phyloP scores from a whole-genome alignment of 768 basidiomycete genomes.

The Inosperma sp. region DNA sequence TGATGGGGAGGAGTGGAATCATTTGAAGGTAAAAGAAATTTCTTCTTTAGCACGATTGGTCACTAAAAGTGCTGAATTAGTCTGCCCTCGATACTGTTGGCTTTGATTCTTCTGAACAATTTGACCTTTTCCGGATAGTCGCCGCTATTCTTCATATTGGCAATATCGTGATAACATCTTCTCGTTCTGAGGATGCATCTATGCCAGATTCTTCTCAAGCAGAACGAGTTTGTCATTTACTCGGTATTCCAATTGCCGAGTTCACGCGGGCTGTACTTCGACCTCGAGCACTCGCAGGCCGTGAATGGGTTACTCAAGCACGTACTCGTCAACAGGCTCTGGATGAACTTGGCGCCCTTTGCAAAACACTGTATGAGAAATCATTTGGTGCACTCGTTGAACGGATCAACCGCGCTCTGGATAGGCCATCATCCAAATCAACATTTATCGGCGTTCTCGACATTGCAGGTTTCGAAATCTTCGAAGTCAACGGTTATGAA shows the following conservation, averaged over 20 bases:
- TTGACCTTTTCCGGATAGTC: slow-evolving; percentile 90
- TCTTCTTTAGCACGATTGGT: background rate
- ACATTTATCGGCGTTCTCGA: slow-evolving; percentile 98
- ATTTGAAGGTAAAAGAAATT: slow-evolving; percentile 55
- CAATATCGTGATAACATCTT: slow-evolving; percentile 79
- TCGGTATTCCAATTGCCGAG: slow-evolving; percentile 83
- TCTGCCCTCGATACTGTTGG: slow-evolving; percentile 86
- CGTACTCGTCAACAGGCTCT: slow-evolving; percentile 87
- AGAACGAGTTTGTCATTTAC: slow-evolving; percentile 82
- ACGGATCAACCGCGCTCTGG: slow-evolving; percentile 89
- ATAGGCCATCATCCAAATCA: slow-evolving; percentile 85
- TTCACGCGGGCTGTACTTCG: slow-evolving; percentile 86
- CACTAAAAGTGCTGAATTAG: slow-evolving; percentile 32
- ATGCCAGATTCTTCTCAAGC: slow-evolving; percentile 83
- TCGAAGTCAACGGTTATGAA: slow-evolving; percentile 91
- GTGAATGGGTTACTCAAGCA: slow-evolving; percentile 96
- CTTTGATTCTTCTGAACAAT: slow-evolving; percentile 77
- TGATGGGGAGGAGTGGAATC: slow-evolving; percentile 83
- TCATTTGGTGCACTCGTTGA: slow-evolving; percentile 93
- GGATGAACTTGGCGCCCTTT: slow-evolving; percentile 86
- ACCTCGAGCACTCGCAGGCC: slow-evolving; percentile 87
- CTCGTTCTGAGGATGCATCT: slow-evolving; percentile 71
- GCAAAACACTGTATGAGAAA: slow-evolving; percentile 97
- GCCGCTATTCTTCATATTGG: slow-evolving; percentile 94
- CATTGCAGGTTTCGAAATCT: slow-evolving; percentile 99